Base-by-base conservation (phyloP, 2,329 filamentous ascomycete species). In the Cadophora sp. region DNA sequence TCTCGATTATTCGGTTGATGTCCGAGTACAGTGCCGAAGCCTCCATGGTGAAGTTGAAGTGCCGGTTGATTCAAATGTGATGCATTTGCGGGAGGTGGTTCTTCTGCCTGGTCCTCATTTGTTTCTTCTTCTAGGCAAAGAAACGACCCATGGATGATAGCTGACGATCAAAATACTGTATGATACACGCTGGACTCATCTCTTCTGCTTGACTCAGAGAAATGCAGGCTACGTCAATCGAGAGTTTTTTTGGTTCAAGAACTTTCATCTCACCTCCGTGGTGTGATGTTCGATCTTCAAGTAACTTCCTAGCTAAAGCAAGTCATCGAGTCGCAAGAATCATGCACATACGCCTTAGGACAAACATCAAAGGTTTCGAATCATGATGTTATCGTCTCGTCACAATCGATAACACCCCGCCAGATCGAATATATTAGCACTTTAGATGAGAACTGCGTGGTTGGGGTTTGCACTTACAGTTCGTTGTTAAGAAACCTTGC, bases 291-390 rank as follows among this genome's bases (percentile, higher is more conserved):
- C 22, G 31, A 29, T 27, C 37, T 16, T 34, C 59, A 58, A 68
- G 66, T 51, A 68, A 59, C 58, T 65, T 65, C 65, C 43, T 31
- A 55, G 29, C 62, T 65, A 62, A 63, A 37, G 62, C 58, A 65
- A 59, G 58, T 65, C 58, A 65, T 65, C 51, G n/a, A 65, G 46
- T 68, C 50, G 37, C 26, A 55, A 59, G 14, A n/a, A 50, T 24
- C 37, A n/a, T 43, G n/a, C 11, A 58, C n/a, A 26, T 11, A n/a
- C 51, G 50, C 64, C 43, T 56, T 62, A 50, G 53, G 53, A 59
- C 58, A 62, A 56, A 62, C 34, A 55, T 46, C 24, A 50, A 34
- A 26, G 43, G 58, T 66, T 66, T 66, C 50, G 50, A 26, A 26
- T 61, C 27, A n/a, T 62, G 26, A 46, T n/a, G 37, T 26, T 60